phyloP scores from a whole-genome alignment of 352 stramenopile species.

The Phytophthora constricta region DNA sequence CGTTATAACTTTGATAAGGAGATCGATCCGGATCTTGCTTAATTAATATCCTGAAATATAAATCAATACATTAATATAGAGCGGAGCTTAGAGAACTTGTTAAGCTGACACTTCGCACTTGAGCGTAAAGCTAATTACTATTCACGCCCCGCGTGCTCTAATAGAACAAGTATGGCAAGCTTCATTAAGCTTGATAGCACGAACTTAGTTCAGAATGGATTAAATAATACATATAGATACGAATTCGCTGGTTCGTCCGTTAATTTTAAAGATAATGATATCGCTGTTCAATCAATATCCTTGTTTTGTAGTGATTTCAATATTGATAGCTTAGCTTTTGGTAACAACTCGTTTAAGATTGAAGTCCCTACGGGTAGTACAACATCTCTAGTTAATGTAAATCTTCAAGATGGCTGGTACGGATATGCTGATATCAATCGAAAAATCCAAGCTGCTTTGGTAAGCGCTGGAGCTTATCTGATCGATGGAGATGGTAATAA shows the following conservation, averaged over 20 bases:
- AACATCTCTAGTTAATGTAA: neutral
- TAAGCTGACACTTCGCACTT: no score
- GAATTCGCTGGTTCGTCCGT: neutral
- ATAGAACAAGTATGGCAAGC: no score
- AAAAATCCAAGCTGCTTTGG: conserved; percentile 5
- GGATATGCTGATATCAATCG: conserved; percentile 5
- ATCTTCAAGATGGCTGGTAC: conserved; percentile 5
- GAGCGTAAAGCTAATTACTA: no score
- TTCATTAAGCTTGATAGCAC: neutral
- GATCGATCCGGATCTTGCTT: neutral
- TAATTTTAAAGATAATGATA: neutral
- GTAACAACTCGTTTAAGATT: neutral
- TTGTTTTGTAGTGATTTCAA: neutral
- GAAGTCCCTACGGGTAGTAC: conserved; percentile 5
- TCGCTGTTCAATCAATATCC: neutral
- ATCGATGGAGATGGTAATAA: conserved; percentile 6
- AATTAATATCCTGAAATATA: no score
- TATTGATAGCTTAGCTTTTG: neutral
- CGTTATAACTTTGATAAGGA: neutral
- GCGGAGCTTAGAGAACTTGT: no score
- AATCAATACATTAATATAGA: no score
- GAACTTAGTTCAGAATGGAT: neutral
- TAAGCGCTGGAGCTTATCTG: conserved; percentile 1
- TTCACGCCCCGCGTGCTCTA: no score
- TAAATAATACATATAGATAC: neutral